Conservation (phyloP, 1,284 basidiomycete genomes). For the Athelia sp. region DNA sequence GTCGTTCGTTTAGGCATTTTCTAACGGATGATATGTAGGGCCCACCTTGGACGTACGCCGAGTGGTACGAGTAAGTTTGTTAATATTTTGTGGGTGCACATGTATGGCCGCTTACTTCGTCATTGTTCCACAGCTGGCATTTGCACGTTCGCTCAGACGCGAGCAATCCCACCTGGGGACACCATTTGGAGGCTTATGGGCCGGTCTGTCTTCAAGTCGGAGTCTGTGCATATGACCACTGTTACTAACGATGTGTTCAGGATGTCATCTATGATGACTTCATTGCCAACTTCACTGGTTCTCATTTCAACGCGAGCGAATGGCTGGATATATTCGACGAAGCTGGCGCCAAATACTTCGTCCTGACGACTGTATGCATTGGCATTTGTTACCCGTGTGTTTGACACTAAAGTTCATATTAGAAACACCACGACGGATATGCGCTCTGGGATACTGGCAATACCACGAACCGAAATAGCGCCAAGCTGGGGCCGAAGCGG, state of each 20-base stretch:
- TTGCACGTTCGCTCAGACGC: slow-evolving; percentile 31
- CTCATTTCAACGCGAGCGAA: slow-evolving; percentile 44
- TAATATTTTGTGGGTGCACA: too few relatives aligned
- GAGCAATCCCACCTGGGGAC: slow-evolving; percentile 36
- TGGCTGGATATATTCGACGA: slow-evolving; percentile 52
- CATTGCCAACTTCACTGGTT: slow-evolving; percentile 46
- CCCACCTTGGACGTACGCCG: slow-evolving; percentile 39
- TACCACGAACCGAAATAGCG: slow-evolving; percentile 43
- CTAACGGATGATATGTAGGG: slow-evolving; percentile 19
- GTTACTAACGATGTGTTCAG: slow-evolving; percentile 18
- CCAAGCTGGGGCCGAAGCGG: slow-evolving; percentile 44
- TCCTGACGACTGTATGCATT: slow-evolving; percentile 44
- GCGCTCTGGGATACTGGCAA: slow-evolving; percentile 49
- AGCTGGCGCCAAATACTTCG: slow-evolving; percentile 60
- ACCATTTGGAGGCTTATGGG: slow-evolving; percentile 48
- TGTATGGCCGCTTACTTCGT: not conserved
- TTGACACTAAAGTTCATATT: not conserved
- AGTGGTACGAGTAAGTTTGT: slow-evolving; percentile 47
- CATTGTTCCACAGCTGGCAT: slow-evolving; percentile 26
- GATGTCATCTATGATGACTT: slow-evolving; percentile 53
- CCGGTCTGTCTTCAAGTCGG: too few relatives aligned
- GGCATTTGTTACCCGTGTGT: not conserved
- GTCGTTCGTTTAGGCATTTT: not conserved
- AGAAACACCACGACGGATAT: slow-evolving; percentile 50
- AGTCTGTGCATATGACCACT: too few relatives aligned